Evolutionary conservation across 2,329 filamentous ascomycete species (phyloP).

Genomic region (Periconia sp.): DNA sequence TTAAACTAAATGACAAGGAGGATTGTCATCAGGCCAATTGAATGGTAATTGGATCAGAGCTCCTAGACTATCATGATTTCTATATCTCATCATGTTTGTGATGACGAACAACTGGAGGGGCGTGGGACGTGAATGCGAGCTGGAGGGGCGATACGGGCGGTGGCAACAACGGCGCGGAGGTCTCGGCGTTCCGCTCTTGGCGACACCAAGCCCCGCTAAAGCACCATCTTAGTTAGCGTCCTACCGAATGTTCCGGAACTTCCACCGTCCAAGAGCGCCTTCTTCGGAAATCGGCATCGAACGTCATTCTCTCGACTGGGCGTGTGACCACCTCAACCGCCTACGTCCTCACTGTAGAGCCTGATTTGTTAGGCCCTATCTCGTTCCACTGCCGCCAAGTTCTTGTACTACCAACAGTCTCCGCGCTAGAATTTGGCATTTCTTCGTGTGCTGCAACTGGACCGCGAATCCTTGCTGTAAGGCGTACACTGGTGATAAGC

Average conservation of each 20-base stretch:
- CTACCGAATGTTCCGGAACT: slow-evolving; percentile 1
- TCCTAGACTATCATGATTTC: too few relatives aligned
- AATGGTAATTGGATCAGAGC: background rate
- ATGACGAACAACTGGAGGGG: slow-evolving; percentile 17
- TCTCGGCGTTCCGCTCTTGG: slow-evolving; percentile 32
- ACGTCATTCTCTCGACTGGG: slow-evolving; percentile 1
- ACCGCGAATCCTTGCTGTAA: too few relatives aligned
- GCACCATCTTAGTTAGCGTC: background rate
- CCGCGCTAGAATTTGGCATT: too few relatives aligned
- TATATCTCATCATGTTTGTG: too few relatives aligned
- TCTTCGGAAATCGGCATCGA: slow-evolving; percentile 6
- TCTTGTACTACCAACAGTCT: too few relatives aligned
- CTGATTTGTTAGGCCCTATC: slow-evolving; percentile 1
- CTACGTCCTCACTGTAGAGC: background rate
- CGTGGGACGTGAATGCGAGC: slow-evolving; percentile 14
- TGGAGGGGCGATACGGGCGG: slow-evolving; percentile 20
- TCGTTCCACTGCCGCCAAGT: too few relatives aligned
- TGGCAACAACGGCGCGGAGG: slow-evolving; percentile 20
- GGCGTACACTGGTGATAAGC: too few relatives aligned
- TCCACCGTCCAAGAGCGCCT: background rate
- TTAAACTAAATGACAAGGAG: background rate
- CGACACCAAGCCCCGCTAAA: slow-evolving; percentile 14
- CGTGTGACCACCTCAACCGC: background rate
- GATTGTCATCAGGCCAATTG: background rate
- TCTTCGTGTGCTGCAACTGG: too few relatives aligned